These are phyloP conservation scores for Psilocybe subaeruginosa DNA, from an alignment of 768 basidiomycete genomes.

Conservation along the genomic window DNA sequence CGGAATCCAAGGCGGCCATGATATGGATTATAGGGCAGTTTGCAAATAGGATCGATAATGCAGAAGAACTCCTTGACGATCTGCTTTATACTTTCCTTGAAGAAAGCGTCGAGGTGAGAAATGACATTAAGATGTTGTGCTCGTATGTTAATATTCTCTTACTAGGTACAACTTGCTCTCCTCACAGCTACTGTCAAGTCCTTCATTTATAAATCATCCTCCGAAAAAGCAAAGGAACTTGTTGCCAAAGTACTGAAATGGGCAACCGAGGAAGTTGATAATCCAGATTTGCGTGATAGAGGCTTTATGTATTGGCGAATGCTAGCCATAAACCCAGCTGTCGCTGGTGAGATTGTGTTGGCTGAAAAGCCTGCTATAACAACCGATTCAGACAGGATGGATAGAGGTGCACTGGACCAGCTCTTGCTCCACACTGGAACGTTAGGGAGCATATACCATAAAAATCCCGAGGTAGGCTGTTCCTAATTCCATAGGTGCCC, in stretches of 20 bases:
- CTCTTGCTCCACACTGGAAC: slow-evolving; percentile 92
- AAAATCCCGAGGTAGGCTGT: slow-evolving; percentile 83
- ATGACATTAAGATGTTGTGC: background rate
- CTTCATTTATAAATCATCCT: slow-evolving; percentile 87
- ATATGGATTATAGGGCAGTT: slow-evolving; percentile 99
- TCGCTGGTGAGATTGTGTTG: slow-evolving; percentile 88
- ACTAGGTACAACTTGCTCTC: slow-evolving; percentile 93
- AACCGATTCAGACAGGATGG: slow-evolving; percentile 98
- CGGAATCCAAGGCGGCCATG: slow-evolving; percentile 96
- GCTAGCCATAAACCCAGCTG: slow-evolving; percentile 88
- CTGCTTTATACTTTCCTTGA: slow-evolving; percentile 87
- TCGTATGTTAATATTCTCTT: background rate
- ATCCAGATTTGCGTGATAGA: slow-evolving; percentile 94
- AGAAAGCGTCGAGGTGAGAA: slow-evolving; percentile 86
- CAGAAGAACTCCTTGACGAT: slow-evolving; percentile 94
- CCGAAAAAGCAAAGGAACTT: slow-evolving; percentile 84
- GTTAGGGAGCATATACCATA: slow-evolving; percentile 95
- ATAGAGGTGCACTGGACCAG: slow-evolving; percentile 94
- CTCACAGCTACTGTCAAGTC: slow-evolving; percentile 95
- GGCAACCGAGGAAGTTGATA: slow-evolving; percentile 97
- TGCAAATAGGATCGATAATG: slow-evolving; percentile 93
- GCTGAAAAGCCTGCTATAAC: slow-evolving; percentile 95
- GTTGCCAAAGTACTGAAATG: slow-evolving; percentile 96
- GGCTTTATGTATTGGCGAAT: slow-evolving; percentile 99
- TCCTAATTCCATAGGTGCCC: background rate